phyloP scores from a whole-genome alignment of 2,329 filamentous ascomycete genomes.

The Aspergillus persii region DNA sequence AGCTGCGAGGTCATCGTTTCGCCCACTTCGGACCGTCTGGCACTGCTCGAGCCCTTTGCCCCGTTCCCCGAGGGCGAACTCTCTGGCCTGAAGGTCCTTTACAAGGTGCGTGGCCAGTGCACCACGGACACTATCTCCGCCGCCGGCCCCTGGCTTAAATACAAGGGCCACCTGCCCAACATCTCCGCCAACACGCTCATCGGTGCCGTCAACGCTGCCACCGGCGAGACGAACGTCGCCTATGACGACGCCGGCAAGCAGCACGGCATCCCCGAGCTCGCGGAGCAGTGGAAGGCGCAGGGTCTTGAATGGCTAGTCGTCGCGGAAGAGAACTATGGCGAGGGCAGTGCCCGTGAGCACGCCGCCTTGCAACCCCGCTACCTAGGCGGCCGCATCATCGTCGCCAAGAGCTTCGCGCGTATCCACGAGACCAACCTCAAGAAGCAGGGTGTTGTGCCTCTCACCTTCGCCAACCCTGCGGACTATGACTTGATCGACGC shows the following conservation, averaged over 20 bases:
- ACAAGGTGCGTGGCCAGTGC: slow-evolving; percentile 97
- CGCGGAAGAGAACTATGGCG: slow-evolving; percentile 96
- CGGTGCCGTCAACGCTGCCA: slow-evolving; percentile 88
- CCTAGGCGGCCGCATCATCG: slow-evolving; percentile 78
- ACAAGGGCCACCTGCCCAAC: slow-evolving; percentile 98
- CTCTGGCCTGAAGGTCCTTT: slow-evolving; percentile 75
- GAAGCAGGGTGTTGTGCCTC: slow-evolving; percentile 93
- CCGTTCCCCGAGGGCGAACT: slow-evolving; percentile 78
- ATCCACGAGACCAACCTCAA: slow-evolving; percentile 96
- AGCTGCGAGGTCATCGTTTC: slow-evolving; percentile 72
- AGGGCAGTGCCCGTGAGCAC: slow-evolving; percentile 85
- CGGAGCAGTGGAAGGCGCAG: slow-evolving; percentile 73
- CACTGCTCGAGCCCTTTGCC: slow-evolving; percentile 84
- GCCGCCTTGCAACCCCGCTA: slow-evolving; percentile 89
- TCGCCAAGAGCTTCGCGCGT: slow-evolving; percentile 82
- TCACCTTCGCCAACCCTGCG: slow-evolving; percentile 83
- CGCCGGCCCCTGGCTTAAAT: slow-evolving; percentile 95
- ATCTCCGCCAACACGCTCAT: slow-evolving; percentile 97
- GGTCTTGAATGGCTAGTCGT: slow-evolving; percentile 86
- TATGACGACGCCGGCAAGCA: slow-evolving; percentile 78
- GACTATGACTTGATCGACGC: slow-evolving; percentile 85
- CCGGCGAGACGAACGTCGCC: slow-evolving; percentile 86
- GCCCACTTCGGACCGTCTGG: slow-evolving; percentile 84
- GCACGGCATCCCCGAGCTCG: slow-evolving; percentile 83
- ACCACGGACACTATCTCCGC: slow-evolving; percentile 98